These are phyloP conservation scores for Globisporangium ultimum DNA, from an alignment of 352 stramenopile genomes.

Conservation along the genomic window DNA sequence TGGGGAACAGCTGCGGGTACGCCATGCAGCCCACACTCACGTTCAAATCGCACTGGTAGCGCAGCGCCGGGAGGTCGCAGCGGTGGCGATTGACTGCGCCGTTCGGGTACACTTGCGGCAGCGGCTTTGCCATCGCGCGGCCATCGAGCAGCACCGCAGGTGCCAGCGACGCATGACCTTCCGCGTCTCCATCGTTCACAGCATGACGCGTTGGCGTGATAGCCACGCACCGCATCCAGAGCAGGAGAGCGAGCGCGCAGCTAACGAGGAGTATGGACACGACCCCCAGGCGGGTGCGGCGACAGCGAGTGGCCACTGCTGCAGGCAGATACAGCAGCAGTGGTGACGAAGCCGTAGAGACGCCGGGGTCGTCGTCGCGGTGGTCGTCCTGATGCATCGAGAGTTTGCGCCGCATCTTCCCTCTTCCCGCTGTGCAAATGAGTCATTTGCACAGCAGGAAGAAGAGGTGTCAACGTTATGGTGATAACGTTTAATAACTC, in stretches of 20 bases:
- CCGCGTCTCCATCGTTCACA: background rate
- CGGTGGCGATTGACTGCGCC: slow-evolving; percentile 35
- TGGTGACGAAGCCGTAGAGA: background rate
- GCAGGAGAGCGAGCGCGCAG: no score
- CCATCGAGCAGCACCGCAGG: slow-evolving; percentile 30
- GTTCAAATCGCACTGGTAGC: slow-evolving; percentile 56
- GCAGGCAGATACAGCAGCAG: background rate
- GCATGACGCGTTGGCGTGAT: background rate
- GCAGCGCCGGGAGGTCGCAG: slow-evolving; percentile 53
- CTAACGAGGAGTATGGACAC: no score
- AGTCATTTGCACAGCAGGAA: no score
- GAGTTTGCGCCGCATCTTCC: slow-evolving; percentile 2
- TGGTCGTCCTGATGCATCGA: slow-evolving; percentile 6
- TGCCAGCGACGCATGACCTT: background rate
- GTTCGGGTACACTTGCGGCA: slow-evolving; percentile 43
- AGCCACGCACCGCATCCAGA: background rate
- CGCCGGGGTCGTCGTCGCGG: background rate
- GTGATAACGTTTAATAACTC: no score
- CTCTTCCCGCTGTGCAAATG: no score
- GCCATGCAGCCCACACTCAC: slow-evolving; percentile 29
- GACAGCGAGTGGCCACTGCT: background rate
- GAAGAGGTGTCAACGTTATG: no score
- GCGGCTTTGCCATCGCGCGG: slow-evolving; percentile 19
- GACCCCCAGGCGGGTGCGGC: no score
- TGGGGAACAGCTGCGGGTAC: slow-evolving; percentile 72